Conservation (phyloP, 1,139 yeast genomes). For the Saccharomyces hybrid region DNA sequence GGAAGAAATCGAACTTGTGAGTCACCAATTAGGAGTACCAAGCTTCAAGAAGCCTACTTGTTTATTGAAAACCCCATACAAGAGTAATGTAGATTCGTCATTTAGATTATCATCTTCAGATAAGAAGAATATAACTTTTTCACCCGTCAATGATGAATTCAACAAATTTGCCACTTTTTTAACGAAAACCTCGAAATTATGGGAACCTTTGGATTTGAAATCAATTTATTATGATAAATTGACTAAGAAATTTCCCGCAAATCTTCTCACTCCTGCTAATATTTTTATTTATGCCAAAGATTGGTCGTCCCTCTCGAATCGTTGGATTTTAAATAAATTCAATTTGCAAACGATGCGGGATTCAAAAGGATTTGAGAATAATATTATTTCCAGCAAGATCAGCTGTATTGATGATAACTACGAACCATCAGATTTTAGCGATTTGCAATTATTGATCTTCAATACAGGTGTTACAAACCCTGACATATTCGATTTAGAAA, state of each 20-base stretch:
- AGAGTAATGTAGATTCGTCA: slow-evolving; percentile 8
- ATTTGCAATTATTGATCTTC: slow-evolving; percentile 32
- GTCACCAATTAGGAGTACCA: slow-evolving; percentile 35
- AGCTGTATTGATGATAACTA: slow-evolving; percentile 14
- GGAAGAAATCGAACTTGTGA: slow-evolving; percentile 38
- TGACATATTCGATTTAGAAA: slow-evolving; percentile 30
- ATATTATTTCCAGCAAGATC: slow-evolving; percentile 8
- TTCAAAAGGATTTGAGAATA: slow-evolving; percentile 7
- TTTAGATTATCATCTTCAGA: slow-evolving; percentile 13
- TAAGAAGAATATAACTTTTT: slow-evolving; percentile 9
- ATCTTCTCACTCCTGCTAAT: slow-evolving; percentile 13
- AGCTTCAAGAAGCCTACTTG: slow-evolving; percentile 21
- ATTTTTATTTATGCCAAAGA: slow-evolving; percentile 21
- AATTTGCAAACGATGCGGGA: slow-evolving; percentile 4
- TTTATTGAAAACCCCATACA: slow-evolving; percentile 13
- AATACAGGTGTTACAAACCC: slow-evolving; percentile 34
- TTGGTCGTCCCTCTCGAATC: slow-evolving; percentile 22
- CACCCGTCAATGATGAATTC: slow-evolving; percentile 26
- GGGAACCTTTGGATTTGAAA: slow-evolving; percentile 24
- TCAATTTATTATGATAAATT: slow-evolving; percentile 16
- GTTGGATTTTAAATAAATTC: slow-evolving; percentile 27
- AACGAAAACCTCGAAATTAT: slow-evolving; percentile 20
- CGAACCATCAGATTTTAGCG: slow-evolving; percentile 16
- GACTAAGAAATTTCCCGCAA: slow-evolving; percentile 9
- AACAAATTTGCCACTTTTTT: slow-evolving; percentile 20